Evolutionary conservation across 768 basidiomycete species (phyloP), one percentile per base, ranked within the genome.

Genomic region (Lactifluus echinatus): DNA sequence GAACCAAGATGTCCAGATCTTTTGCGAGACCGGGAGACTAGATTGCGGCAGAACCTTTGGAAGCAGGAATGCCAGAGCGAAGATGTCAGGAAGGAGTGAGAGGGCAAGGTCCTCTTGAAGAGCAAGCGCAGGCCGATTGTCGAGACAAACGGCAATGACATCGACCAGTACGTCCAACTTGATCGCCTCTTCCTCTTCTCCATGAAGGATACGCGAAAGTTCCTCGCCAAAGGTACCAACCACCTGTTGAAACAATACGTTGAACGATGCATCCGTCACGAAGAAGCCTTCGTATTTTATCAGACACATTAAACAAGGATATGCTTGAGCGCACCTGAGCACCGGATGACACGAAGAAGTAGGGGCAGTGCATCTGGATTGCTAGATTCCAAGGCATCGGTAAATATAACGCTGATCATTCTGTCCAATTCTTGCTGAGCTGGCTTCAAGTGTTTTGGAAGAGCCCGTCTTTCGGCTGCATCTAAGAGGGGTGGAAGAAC

Each of bases 361-460:
- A 78, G 53, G 2, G 64, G 61, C 12, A 74, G 53, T 4, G 70
- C 70, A 11, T 67, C 55, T 2, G 69, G 53, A 24, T 66, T 66
- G 0, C 47, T 37, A 7, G 66, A 71, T 2, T 61, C 65, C 6
- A 79, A 58, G 0, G 71, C 72, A 14, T 73, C 67, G 3, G 70
- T 70, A 11, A 83, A 66, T 36, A 81, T 50, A 11, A 60, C 61
- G 1, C 70, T 71, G 2, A 79, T 68, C 1, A 79, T 57, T 2
- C 44, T 65, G 54, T 84, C 81, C 50, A 86, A 70, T 54, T 78
- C 74, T 15, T 69, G 68, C 2, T 54, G 70, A 36, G 65, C 64
- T 8, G 82, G 79, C 55, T 65, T 75, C 21, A 85, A 65, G 62
- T 77, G 74, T 7, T 31, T 57, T 1, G 82, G 78, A 3, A 86